Percentiles rank a stretch among this genome's conserved stretches.
Evolutionary conservation across 345 rosid species (phyloP).

Genomic region (Aegle marmelos): DNA sequence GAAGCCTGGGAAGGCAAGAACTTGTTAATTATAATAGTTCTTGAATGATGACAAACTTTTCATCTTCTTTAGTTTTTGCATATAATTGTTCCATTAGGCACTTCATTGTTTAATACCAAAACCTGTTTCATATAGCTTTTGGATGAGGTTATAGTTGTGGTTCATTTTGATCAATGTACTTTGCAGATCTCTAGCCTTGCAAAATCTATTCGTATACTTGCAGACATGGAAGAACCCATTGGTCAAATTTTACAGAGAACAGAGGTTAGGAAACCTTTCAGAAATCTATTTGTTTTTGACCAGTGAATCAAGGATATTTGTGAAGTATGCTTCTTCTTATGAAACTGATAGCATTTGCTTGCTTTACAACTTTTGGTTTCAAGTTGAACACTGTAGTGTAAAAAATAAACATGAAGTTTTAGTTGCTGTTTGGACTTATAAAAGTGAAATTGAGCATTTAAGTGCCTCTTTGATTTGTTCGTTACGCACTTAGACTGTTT

Average conservation of each 20-base stretch:
- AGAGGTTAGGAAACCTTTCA: conserved; percentile 35
- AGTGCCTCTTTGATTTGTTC: background rate
- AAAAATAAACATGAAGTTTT: background rate
- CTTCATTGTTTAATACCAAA: background rate
- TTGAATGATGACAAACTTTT: conserved; percentile 2
- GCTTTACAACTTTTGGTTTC: background rate
- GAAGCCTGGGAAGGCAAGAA: conserved; percentile 59
- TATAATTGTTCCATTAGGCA: background rate
- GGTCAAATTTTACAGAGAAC: conserved; percentile 45
- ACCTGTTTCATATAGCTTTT: background rate
- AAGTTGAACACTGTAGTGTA: background rate
- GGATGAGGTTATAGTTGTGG: background rate
- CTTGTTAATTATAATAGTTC: background rate
- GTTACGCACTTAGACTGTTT: background rate
- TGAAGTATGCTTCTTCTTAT: background rate
- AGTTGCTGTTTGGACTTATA: background rate
- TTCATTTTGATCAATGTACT: background rate
- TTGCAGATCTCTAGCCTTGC: conserved; percentile 48
- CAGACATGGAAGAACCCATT: conserved; percentile 62
- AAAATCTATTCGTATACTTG: conserved; percentile 49
- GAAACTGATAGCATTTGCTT: background rate
- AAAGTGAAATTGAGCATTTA: background rate
- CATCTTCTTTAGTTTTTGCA: background rate
- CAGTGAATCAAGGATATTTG: background rate
- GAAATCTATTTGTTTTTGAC: background rate